phyloP scores from a whole-genome alignment of 108 stramenopile genomes.

The Craspedostauros australis region DNA sequence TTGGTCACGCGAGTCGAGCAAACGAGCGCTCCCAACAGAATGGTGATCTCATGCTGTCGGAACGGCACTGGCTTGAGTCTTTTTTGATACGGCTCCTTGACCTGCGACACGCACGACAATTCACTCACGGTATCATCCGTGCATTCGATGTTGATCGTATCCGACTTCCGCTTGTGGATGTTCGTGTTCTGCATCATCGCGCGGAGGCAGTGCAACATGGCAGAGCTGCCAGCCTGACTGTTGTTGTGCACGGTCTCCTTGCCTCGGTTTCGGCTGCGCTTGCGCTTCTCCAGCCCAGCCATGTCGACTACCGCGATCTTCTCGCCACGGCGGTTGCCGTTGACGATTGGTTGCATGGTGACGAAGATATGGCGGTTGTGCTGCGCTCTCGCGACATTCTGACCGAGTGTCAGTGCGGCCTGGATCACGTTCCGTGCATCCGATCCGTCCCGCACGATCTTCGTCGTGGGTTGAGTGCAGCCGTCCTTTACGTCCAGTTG shows the following conservation, averaged over 20 bases:
- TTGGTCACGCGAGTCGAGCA: constrained; percentile 7
- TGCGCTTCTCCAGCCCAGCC: constrained; percentile 35
- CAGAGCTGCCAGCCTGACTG: constrained; percentile 25
- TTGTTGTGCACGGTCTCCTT: constrained; percentile 23
- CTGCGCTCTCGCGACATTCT: constrained; percentile 11
- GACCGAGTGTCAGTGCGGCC: constrained; percentile 6
- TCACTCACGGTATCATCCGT: constrained; percentile 24
- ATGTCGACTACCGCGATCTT: constrained; percentile 40
- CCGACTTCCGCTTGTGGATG: constrained; percentile 8
- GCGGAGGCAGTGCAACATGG: constrained; percentile 37
- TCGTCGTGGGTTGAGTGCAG: constrained; percentile 3
- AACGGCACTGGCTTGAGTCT: constrained; percentile 32
- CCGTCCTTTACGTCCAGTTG: constrained; percentile 11
- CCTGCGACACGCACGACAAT: constrained; percentile 15
- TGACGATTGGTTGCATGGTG: constrained; percentile 29
- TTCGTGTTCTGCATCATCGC: constrained; percentile 30
- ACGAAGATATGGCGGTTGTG: constrained; percentile 25
- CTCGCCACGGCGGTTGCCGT: constrained; percentile 23
- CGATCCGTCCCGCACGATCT: constrained; percentile 15
- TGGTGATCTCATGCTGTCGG: constrained; percentile 43
- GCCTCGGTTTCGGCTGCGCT: constrained; percentile 1
- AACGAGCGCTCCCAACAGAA: constrained; percentile 40
- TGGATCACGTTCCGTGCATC: constrained; percentile 36
- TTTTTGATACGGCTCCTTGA: constrained; percentile 6
- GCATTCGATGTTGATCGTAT: constrained; percentile 1